Base-by-base conservation (phyloP, 441 rosid genomes). In the Populus hybrid region DNA sequence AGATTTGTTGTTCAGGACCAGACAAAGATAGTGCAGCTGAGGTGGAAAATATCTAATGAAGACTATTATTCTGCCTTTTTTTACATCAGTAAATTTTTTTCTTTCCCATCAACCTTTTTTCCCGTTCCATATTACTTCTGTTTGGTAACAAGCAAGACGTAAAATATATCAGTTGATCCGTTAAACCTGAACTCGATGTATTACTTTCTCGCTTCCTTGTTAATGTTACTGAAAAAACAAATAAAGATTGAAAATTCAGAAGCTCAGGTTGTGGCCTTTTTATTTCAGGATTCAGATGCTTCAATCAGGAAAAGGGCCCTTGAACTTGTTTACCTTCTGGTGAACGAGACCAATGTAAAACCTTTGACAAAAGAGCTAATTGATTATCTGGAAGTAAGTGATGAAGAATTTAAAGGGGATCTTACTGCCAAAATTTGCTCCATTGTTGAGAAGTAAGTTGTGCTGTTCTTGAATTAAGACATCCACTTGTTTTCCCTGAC, bases 251-350 rank as follows among this genome's bases (percentile, higher is more conserved):
- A 74, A 61, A 75, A 59, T 64, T 36, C 42, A 76, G 73, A 74
- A 75, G 50, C 68, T 40, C 74, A 7, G 67, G 83, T 59, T 77
- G 76, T 68, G 88, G 78, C 81, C 78, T 68, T 82, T 68, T 83
- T 79, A 77, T 87, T 88, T 73, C 96, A 97, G 99, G 99, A 94
- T 81, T 88, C 93, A 78, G 99, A 97, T 90, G 99, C 97, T 81
- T 97, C 99, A 53, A 93, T 97, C 78, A 90, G 97, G 77, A 97
- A 97, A 92, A 88, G 98, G 83, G 98, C 99, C 45, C 99, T 97
- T 77, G 98, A 93, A 81, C 95, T 97, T 72, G 92, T 94, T 78
- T 90, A 88, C 85, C 85, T 94, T 81, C 87, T 97, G 76, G 95
- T 97, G 64, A 97, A 94, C 84, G 99, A 92, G 82, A 93, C 78